Conservation (phyloP, 331 rosid species). For the Rosa hybrid region DNA sequence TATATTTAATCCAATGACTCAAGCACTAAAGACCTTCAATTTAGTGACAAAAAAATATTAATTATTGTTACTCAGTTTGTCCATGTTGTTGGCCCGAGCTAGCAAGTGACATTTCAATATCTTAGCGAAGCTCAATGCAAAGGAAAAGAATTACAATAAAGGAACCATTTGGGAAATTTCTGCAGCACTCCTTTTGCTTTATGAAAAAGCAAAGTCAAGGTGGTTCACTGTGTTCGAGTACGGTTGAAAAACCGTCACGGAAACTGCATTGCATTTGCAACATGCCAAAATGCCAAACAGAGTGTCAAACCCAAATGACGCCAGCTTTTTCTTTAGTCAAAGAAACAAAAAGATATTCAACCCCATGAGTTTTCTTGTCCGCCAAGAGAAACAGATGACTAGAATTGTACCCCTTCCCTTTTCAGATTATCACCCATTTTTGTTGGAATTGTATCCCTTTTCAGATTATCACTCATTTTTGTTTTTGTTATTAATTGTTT, state of each 20-base stretch:
- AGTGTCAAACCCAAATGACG: background rate
- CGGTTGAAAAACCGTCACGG: background rate
- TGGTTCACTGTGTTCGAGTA: background rate
- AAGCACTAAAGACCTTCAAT: no score
- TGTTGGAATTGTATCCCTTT: background rate
- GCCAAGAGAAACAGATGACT: background rate
- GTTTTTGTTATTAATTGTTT: background rate
- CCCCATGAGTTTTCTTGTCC: background rate
- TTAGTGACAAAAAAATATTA: no score
- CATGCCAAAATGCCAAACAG: background rate
- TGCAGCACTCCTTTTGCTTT: background rate
- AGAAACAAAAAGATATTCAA: background rate
- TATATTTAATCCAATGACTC: no score
- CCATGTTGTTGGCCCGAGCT: no score
- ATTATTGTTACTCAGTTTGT: no score
- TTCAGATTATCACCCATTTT: background rate
- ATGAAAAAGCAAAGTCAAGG: background rate
- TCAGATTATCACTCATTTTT: no score
- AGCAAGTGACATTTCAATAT: no score
- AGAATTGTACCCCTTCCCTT: background rate
- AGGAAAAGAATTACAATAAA: no score
- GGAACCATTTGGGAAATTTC: no score
- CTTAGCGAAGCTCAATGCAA: no score
- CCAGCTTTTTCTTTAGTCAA: background rate
- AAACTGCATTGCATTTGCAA: background rate